Conservation (phyloP, 192 early-diverging fungal genomes). For the Geosiphon pyriformis region DNA sequence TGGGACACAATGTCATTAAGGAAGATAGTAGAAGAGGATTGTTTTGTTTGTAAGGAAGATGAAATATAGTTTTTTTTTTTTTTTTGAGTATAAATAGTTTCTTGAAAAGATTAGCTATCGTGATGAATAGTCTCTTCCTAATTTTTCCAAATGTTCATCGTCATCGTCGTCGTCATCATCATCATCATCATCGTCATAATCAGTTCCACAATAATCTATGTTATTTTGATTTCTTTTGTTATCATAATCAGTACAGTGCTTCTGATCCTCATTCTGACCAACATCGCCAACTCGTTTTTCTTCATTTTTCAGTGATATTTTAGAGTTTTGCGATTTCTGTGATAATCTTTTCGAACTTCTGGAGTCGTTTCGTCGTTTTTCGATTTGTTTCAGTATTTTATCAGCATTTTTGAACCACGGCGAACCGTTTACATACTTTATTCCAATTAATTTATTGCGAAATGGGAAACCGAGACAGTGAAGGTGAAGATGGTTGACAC, state of each 20-base stretch:
- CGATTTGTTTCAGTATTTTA: neutral
- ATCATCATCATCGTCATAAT: neutral
- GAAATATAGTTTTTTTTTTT: too few relatives aligned
- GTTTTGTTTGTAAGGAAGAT: too few relatives aligned
- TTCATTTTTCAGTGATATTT: neutral
- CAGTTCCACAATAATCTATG: neutral
- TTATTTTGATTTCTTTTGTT: too few relatives aligned
- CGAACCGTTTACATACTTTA: neutral
- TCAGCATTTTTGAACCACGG: neutral
- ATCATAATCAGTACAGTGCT: neutral
- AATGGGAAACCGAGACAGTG: slow-evolving; percentile 47
- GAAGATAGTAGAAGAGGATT: too few relatives aligned
- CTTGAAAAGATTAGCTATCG: too few relatives aligned
- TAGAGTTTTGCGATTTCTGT: neutral
- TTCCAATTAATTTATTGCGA: neutral
- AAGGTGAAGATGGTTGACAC: slow-evolving; percentile 63
- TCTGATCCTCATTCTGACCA: neutral
- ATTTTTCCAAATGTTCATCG: neutral
- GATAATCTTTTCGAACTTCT: neutral
- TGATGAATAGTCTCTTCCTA: too few relatives aligned
- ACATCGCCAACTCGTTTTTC: neutral
- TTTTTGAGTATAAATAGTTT: too few relatives aligned
- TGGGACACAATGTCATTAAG: too few relatives aligned
- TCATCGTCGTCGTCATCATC: neutral
- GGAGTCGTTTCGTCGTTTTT: neutral